These are phyloP conservation scores for Quercus tomentella DNA, from an alignment of 331 rosid genomes.

Conservation along the genomic window DNA sequence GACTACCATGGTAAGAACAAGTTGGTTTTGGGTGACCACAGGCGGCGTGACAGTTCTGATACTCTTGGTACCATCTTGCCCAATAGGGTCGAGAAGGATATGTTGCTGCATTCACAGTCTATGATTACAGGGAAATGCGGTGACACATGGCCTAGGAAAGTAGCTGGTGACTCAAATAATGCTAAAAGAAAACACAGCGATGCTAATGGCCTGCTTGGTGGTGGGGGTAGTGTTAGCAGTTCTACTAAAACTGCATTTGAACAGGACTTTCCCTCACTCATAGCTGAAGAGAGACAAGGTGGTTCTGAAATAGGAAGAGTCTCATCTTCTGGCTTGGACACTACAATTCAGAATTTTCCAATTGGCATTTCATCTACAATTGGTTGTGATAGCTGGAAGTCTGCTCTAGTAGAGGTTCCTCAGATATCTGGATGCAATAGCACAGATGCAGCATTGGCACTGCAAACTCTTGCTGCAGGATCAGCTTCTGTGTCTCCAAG, in stretches of 20 bases:
- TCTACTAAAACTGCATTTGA: conserved; percentile 8
- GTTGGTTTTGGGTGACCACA: not conserved
- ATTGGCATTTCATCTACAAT: not conserved
- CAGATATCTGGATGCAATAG: conserved; percentile 18
- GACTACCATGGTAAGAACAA: not conserved
- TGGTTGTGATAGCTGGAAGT: conserved; percentile 6
- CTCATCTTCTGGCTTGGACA: conserved; percentile 9
- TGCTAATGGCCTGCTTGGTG: not conserved
- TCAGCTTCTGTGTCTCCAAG: conserved; percentile 12
- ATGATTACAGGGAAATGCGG: conserved; percentile 9
- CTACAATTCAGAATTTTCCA: not conserved
- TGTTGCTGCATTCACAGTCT: conserved; percentile 8
- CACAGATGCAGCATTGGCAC: not conserved
- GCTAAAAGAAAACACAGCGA: not conserved
- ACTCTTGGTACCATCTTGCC: not conserved
- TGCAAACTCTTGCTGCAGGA: conserved; percentile 6
- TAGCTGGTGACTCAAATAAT: conserved; percentile 6
- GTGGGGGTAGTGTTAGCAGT: not conserved
- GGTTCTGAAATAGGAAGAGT: conserved; percentile 10
- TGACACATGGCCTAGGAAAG: conserved; percentile 9
- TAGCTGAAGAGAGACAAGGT: conserved; percentile 8
- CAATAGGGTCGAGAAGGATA: conserved; percentile 17
- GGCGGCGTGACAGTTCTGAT: not conserved
- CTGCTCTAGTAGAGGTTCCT: conserved; percentile 11
- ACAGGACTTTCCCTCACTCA: conserved; percentile 22